These are phyloP conservation scores for Malassezia furfur DNA, from an alignment of 1,284 basidiomycete genomes.

Conservation along the genomic window DNA sequence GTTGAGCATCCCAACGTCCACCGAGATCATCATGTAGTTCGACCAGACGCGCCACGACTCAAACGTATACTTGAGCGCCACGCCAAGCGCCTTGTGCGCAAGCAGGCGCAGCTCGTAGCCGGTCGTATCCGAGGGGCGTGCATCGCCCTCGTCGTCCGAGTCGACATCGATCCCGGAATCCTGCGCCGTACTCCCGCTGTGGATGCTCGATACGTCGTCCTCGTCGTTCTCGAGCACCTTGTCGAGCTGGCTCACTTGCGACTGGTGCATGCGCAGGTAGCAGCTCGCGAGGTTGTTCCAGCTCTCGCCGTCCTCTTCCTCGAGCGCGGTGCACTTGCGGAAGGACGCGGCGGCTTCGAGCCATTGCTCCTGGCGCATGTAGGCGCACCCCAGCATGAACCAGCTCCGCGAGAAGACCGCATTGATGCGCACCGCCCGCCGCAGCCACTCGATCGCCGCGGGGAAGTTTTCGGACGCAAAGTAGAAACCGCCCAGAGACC, in stretches of 20 bases:
- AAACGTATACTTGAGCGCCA: constrained; percentile 72
- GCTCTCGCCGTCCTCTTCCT: constrained; percentile 92
- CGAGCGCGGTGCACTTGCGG: constrained; percentile 71
- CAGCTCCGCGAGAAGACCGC: constrained; percentile 76
- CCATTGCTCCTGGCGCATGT: constrained; percentile 64
- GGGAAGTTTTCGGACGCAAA: constrained; percentile 62
- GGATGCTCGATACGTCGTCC: constrained; percentile 5
- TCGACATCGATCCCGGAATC: constrained; percentile 15
- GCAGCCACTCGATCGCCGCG: constrained; percentile 58
- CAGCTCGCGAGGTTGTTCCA: constrained; percentile 97
- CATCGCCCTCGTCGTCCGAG: not conserved
- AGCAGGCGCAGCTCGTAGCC: constrained; percentile 63
- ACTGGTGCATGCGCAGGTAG: constrained; percentile 57
- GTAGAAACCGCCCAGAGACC: constrained; percentile 75
- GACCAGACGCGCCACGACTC: constrained; percentile 97
- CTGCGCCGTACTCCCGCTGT: constrained; percentile 3
- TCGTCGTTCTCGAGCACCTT: constrained; percentile 10
- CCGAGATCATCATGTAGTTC: constrained; percentile 89
- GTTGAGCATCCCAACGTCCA: constrained; percentile 82
- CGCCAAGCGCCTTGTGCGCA: constrained; percentile 86
- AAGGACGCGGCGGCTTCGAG: constrained; percentile 73
- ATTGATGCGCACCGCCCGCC: constrained; percentile 72
- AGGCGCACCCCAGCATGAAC: constrained; percentile 90
- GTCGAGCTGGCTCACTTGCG: constrained; percentile 17
- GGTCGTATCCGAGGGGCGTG: constrained; percentile 2